Conservation (phyloP, 176 grass and related monocot genomes). For the Rhipidocladum racemiflorum region DNA sequence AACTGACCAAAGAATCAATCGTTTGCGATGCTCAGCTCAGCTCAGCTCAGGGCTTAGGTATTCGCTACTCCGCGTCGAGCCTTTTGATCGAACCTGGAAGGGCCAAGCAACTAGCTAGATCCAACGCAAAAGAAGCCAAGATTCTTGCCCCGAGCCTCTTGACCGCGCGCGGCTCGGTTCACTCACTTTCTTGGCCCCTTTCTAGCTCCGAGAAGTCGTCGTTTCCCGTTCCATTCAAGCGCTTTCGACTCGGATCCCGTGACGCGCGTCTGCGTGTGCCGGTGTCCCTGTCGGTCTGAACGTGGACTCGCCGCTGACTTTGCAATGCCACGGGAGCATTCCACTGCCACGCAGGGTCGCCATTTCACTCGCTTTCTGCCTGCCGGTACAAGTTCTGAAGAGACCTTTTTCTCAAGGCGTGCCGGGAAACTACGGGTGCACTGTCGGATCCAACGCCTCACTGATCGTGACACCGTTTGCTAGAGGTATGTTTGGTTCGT, state of each 20-base stretch:
- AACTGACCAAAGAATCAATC: not conserved
- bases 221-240: not conserved
- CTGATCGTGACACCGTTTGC: conserved; percentile 34
- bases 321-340: not conserved
- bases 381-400: not conserved
- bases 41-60: too few relatives aligned
- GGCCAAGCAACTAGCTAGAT: not conserved
- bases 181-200: too few relatives aligned
- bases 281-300: conserved; percentile 27
- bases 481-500: too few relatives aligned
- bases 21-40: not conserved
- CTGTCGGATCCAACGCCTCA: not conserved
- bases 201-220: not conserved
- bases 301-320: not conserved
- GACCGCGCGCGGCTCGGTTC: conserved; percentile 3
- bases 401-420: not conserved
- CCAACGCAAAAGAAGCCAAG: not conserved
- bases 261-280: not conserved
- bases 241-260: not conserved
- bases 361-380: conserved; percentile 9
- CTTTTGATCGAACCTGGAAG: not conserved
- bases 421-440: not conserved
- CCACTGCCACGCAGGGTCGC: not conserved
- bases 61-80: not conserved
- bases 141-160: not conserved